Base-by-base conservation (phyloP, 208 protist species). In the Angomonas deanei region DNA sequence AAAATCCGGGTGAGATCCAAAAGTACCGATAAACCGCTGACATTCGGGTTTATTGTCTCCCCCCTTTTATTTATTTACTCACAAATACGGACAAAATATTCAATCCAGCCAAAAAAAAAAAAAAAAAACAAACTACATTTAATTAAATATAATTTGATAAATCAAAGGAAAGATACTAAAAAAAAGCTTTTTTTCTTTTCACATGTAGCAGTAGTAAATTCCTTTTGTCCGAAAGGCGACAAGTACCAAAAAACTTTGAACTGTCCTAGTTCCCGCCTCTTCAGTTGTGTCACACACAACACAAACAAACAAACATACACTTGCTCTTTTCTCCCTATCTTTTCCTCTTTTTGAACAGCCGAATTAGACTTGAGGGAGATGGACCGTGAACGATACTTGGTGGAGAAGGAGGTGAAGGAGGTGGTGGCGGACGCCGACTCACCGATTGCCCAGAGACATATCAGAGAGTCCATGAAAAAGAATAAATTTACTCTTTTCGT, bases 1-100 rank as follows among this genome's bases (percentile, higher is more conserved):
- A 72, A 21, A 94, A 94, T 66, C 39, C 78, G 24, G 84, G 82
- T 5, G 84, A 88, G 0, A 88, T 94, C 42, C 84, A 91, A 68
- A 61, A 68, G 34, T 94, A 94, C 66, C 70, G 84, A 13, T 33
- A 47, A 0, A 26, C 3, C 23, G 11, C 36, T 15, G 2, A 52
- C 23, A 21, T 5, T 26, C 36, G 54, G 0, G 31, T 10, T 3
- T 23, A 10, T 5, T 34, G 36, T n/a, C 11, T 42, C 11, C 36
- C 36, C 15, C 11, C 36, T 42, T 15, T 42, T 15, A 15, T 15
- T 15, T 42, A 8, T 42, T 15, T 42, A 42, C 36, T n/a, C n/a
- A n/a, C n/a, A n/a, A n/a, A n/a, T n/a, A n/a, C n/a, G n/a, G n/a
- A n/a, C n/a, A n/a, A n/a, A n/a, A n/a, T n/a, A n/a, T n/a, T n/a